phyloP scores from a whole-genome alignment of 1,284 basidiomycete species.

The Cystobasidiaceae sp. region DNA sequence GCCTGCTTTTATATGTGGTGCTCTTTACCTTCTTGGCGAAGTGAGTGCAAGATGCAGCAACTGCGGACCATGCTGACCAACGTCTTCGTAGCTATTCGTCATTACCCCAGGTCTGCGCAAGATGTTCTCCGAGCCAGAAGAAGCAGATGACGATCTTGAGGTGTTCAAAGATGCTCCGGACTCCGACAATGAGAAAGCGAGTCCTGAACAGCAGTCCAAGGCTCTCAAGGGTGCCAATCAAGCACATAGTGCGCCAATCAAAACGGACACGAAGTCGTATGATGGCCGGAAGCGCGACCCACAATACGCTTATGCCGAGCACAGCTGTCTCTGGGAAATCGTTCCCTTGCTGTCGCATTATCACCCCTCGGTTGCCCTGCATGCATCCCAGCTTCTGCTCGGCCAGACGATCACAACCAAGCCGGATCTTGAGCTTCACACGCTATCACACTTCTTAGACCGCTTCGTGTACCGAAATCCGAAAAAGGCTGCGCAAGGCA shows the following conservation, averaged over 20 bases:
- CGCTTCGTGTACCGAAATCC: slow-evolving; percentile 90
- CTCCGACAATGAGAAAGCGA: slow-evolving; percentile 37
- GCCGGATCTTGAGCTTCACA: slow-evolving; percentile 86
- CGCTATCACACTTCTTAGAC: slow-evolving; percentile 86
- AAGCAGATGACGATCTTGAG: slow-evolving; percentile 47
- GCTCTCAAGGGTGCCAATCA: slow-evolving; percentile 4
- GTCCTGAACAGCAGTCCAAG: slow-evolving; percentile 33
- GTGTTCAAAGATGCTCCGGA: slow-evolving; percentile 51
- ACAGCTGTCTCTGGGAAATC: slow-evolving; percentile 82
- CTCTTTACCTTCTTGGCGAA: slow-evolving; percentile 59
- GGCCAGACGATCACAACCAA: slow-evolving; percentile 65
- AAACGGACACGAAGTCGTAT: slow-evolving; percentile 51
- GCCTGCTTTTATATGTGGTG: slow-evolving; percentile 84
- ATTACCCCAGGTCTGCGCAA: slow-evolving; percentile 63
- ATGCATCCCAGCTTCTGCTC: slow-evolving; percentile 72
- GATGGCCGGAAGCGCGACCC: slow-evolving; percentile 90
- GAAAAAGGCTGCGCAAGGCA: slow-evolving; percentile 64
- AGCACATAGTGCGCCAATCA: slow-evolving; percentile 20
- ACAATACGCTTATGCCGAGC: slow-evolving; percentile 73
- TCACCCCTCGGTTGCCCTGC: slow-evolving; percentile 84
- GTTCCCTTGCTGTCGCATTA: slow-evolving; percentile 80
- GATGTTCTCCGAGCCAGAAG: slow-evolving; percentile 56
- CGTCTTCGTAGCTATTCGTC: slow-evolving; percentile 70
- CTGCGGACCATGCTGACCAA: too few species aligned
- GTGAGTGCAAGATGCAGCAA: slow-evolving; percentile 41